Percentiles rank a stretch among this genome's conserved stretches.
phyloP scores from a whole-genome alignment of 805 yeast species.

The Huiozyma naganishii region DNA sequence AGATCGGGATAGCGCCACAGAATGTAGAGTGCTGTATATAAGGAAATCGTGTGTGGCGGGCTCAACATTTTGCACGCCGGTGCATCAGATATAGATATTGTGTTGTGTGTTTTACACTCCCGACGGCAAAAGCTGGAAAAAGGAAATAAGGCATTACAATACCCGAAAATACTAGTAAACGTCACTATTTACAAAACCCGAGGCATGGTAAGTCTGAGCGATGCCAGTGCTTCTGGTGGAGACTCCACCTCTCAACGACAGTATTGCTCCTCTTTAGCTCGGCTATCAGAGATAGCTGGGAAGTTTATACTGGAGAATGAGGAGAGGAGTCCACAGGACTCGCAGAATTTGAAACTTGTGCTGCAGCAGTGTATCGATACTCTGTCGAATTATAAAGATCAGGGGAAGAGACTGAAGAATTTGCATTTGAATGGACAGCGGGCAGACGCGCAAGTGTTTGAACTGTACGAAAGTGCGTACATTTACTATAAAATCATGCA shows the following conservation, averaged over 20 bases:
- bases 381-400: slow-evolving; percentile 23
- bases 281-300: slow-evolving; percentile 10
- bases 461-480: slow-evolving; percentile 23
- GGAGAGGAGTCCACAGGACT: slow-evolving; percentile 4
- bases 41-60: too few relatives aligned
- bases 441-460: not conserved
- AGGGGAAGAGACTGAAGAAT: slow-evolving; percentile 16
- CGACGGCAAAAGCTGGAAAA: too few relatives aligned
- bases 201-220: too few relatives aligned
- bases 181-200: too few relatives aligned
- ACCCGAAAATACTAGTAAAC: too few relatives aligned
- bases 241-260: too few relatives aligned
- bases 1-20: too few relatives aligned
- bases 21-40: too few relatives aligned
- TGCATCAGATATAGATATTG: not conserved
- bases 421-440: not conserved
- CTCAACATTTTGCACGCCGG: not conserved
- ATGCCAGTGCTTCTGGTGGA: too few relatives aligned
- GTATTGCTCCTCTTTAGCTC: slow-evolving; percentile 3
- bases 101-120: too few relatives aligned
- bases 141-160: too few relatives aligned
- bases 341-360: slow-evolving; percentile 13
- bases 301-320: slow-evolving; percentile 11
- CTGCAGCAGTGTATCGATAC: slow-evolving; percentile 25
- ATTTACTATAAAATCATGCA: slow-evolving; percentile 28